A percentile compares a stretch with the other conserved stretches of the same genome.
Conservation (phyloP, 495 filamentous ascomycete species). For the Aspergillus haitiensis region DNA sequence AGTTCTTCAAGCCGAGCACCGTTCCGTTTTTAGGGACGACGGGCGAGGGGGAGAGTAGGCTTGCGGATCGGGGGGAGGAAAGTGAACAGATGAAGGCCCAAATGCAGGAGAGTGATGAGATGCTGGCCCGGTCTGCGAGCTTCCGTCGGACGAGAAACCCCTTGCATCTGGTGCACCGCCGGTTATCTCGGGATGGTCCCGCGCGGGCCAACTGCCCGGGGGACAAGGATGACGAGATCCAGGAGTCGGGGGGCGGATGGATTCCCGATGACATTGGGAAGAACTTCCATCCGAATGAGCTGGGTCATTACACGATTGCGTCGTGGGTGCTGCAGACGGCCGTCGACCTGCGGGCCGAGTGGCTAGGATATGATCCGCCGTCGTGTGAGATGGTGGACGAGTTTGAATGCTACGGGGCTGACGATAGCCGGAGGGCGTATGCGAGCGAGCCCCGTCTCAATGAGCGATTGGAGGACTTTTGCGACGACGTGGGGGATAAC, state of each 20-base stretch:
- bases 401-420: conserved; percentile 23
- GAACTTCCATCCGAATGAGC: conserved; percentile 33
- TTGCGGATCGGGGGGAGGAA: conserved; percentile 3
- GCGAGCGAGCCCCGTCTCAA: background rate
- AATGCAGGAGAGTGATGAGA: background rate
- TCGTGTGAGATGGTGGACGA: conserved; percentile 14
- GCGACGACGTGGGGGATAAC: background rate
- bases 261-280: conserved; percentile 27
- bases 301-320: conserved; percentile 24
- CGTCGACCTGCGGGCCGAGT: conserved; percentile 15
- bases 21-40: background rate
- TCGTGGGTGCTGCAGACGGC: conserved; percentile 20
- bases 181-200: background rate
- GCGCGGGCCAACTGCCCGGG: conserved; percentile 4
- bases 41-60: background rate
- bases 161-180: background rate
- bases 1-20: conserved; percentile 29
- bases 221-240: background rate
- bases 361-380: conserved; percentile 10
- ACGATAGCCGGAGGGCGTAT: background rate
- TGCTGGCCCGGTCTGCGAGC: background rate
- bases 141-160: background rate
- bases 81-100: background rate
- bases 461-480: background rate
- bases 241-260: background rate